phyloP scores from a whole-genome alignment of 73 alveolate genomes.

The Paramecium biaurelia region DNA sequence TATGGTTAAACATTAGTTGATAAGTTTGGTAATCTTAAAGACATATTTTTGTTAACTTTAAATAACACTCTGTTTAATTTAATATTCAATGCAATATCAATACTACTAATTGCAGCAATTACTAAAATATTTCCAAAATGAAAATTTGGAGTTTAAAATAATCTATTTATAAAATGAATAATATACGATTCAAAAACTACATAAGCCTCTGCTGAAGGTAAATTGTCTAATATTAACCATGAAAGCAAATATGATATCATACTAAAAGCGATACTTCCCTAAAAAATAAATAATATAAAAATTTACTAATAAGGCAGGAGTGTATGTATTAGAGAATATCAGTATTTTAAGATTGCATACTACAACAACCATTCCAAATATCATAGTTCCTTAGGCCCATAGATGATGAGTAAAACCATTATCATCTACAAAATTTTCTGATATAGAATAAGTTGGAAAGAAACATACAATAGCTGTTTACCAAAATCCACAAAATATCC shows the following conservation, averaged over 20 bases:
- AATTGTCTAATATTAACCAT: slow-evolving; percentile 53
- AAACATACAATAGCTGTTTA: slow-evolving; percentile 53
- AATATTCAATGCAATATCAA: slow-evolving; percentile 49
- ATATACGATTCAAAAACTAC: slow-evolving; percentile 30
- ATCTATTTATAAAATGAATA: not conserved
- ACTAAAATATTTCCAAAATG: slow-evolving; percentile 61
- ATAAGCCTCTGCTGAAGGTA: slow-evolving; percentile 46
- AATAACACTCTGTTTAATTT: not conserved
- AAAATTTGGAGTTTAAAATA: slow-evolving; percentile 55
- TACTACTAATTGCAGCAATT: not conserved
- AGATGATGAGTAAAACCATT: slow-evolving; percentile 33
- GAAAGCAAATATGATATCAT: slow-evolving; percentile 51
- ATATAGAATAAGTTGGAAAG: slow-evolving; percentile 35
- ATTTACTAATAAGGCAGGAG: slow-evolving; percentile 50
- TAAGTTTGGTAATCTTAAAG: not conserved
- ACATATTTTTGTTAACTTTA: not conserved
- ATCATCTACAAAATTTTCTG: slow-evolving; percentile 29
- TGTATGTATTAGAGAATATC: slow-evolving; percentile 74
- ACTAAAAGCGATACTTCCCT: slow-evolving; percentile 10
- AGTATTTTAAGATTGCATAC: slow-evolving; percentile 88
- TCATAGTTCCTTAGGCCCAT: slow-evolving; percentile 83
- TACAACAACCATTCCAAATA: slow-evolving; percentile 88
- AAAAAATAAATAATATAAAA: not conserved
- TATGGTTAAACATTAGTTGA: not conserved
- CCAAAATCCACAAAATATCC: slow-evolving; percentile 51